Base-by-base conservation (phyloP, 2,329 filamentous ascomycete genomes). In the Exophiala viscosa region DNA sequence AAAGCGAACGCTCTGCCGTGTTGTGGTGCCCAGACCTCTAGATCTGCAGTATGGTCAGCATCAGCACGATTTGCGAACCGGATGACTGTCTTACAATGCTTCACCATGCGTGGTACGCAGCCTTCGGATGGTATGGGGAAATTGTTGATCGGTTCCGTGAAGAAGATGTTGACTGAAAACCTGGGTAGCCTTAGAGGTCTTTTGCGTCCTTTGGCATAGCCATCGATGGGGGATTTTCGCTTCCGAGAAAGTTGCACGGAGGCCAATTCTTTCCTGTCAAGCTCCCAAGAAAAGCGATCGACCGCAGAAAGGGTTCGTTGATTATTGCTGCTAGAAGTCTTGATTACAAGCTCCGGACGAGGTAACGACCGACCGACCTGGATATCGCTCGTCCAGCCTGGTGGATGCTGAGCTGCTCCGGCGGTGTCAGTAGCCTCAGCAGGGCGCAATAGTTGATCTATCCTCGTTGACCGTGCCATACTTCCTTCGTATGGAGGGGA, bases 151-250 rank as follows among this genome's bases (percentile, higher is more conserved):
- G 55, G 55, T 38, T 54, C 55, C 6, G 55, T 14, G 31, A 52
- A 44, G 48, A 58, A 58, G 34, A 58, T 51, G 41, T 58, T 51
- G 51, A 54, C 50, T 13, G 55, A 56, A 39, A 52, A 56, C 40
- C 54, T 39, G 11, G 54, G 54, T 13, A 50, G 45, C 32, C 54
- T 42, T 8, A 28, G 17, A 11, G 54, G 23, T 14, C 41, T 52
- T 20, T 20, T 52, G 9, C n/a, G 34, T 20, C 39, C 11, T n/a
- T 46, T 36, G 3, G 31, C 50, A n/a, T 56, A 28, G n/a, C 44
- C 45, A 20, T 55, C 48, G 13, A 55, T 35, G 33, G 52, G 52
- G 5, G 52, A 50, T 38, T 50, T 50, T 40, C 52, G 47, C 44
- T 55, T 55, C 33, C 52, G 43, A 40, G 40, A 23, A 42, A 20